Base-by-base conservation (phyloP, 2,329 filamentous ascomycete genomes). In the Aspergillus sp. region DNA sequence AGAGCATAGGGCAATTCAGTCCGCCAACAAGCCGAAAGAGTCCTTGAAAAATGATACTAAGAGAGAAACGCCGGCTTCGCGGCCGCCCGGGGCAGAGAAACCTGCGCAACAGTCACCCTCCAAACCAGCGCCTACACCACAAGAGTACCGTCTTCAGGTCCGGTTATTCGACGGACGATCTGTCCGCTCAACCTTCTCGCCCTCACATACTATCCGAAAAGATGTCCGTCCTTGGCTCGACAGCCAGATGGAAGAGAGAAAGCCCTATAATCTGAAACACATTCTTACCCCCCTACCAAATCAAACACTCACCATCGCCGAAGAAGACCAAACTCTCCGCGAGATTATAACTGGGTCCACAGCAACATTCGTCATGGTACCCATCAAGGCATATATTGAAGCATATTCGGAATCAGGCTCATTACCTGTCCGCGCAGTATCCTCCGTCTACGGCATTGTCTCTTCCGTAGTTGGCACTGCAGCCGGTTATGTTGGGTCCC, bases 91-190 rank as follows among this genome's bases (percentile, higher is more conserved):
- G 62, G 9, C 51, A 55, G 41, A 53, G n/a, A 58, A 57, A 17
- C 62, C 66, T 23, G 60, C 52, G 4, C 60, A 58, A 5, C 60
- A 62, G 49, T 45, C 57, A 7, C 19, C 62, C 15, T 17, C 47
- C 45, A 57, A 57, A 13, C 60, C 60, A n/a, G 59, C 64, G 47
- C 50, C 66, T 34, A 57, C 64, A 49, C 57, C 68, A 23, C 61
- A 64, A 19, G 68, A 68, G 64, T 88, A 86, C 65, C 85, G 89
- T 19, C 80, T 97, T 1, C 92, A 95, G 70, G 86, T 97, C 19
- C 87, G 93, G 7, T 82, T 97, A 0, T 91, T 96, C 60, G 92
- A 97, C 72, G 94, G 94, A 9, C 89, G 88, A 11, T 93, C 88
- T 1, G 85, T 97, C 19, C 87, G 92, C 46, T 85, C 83, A 3